Evolutionary conservation across 2,329 filamentous ascomycete species (phyloP).

Genomic region (Trichoderma cornu-damae): DNA sequence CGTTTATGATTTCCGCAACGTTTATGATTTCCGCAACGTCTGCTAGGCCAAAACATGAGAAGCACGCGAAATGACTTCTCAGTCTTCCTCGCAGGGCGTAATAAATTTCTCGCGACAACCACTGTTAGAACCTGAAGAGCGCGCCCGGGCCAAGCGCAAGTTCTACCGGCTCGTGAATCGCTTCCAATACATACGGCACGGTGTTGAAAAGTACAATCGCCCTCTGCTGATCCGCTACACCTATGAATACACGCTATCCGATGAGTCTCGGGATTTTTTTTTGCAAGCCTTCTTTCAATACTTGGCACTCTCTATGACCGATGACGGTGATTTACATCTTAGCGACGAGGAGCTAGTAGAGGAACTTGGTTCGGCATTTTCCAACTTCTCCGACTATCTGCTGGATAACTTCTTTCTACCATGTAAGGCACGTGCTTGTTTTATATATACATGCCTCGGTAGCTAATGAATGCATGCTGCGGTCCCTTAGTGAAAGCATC

Average conservation of each 20-base stretch:
- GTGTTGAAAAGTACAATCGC: not conserved
- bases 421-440: not conserved
- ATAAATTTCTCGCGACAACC: not conserved
- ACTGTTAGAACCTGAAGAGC: not conserved
- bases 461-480: not conserved
- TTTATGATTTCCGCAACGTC: too few relatives aligned
- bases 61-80: not conserved
- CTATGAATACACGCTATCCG: constrained; percentile 3
- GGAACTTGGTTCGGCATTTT: not conserved
- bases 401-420: constrained; percentile 8
- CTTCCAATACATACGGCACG: not conserved
- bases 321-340: not conserved
- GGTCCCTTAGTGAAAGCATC: not conserved
- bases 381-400: constrained; percentile 6
- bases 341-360: not conserved
- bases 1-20: too few relatives aligned
- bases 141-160: not conserved
- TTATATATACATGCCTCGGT: not conserved
- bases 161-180: not conserved
- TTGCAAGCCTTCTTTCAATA: not conserved
- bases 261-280: not conserved
- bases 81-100: not conserved
- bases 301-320: not conserved
- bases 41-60: too few relatives aligned
- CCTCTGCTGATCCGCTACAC: not conserved